A percentile compares a stretch with the other conserved stretches of the same genome.
Conservation (phyloP, 176 grass and related monocot genomes). For the Musa troglodytarum region DNA sequence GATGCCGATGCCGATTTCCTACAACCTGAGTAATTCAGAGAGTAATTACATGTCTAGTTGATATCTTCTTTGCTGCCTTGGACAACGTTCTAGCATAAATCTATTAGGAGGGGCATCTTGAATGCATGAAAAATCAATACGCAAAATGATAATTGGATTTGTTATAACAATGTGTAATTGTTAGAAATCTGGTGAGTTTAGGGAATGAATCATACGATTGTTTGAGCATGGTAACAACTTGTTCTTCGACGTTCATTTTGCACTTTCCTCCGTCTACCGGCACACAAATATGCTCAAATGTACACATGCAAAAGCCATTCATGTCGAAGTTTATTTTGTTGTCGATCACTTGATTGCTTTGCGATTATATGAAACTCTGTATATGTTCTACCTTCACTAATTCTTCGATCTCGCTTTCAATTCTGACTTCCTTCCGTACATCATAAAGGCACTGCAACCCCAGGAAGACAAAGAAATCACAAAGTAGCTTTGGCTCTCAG, state of each 20-base stretch:
- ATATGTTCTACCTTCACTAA: too few species aligned
- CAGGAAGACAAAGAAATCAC: constrained; percentile 39
- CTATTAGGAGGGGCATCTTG: too few species aligned
- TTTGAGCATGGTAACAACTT: background rate
- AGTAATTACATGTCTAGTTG: constrained; percentile 18
- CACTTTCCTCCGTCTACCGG: too few species aligned
- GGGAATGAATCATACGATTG: background rate
- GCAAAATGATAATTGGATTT: background rate
- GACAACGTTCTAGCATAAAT: background rate
- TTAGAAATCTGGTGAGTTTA: background rate
- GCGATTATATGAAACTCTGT: too few species aligned
- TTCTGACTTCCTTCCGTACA: constrained; percentile 1
- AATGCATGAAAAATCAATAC: background rate
- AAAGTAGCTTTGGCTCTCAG: constrained; percentile 70
- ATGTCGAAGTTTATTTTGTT: too few species aligned
- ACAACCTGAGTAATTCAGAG: constrained; percentile 55
- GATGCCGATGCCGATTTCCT: constrained; percentile 50
- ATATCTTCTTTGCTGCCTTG: background rate
- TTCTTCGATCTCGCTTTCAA: background rate
- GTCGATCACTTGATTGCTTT: too few species aligned
- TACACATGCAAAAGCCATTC: too few species aligned
- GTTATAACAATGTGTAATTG: background rate
- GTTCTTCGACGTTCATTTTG: background rate
- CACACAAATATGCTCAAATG: too few species aligned
- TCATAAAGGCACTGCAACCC: constrained; percentile 22